phyloP scores from a whole-genome alignment of 768 basidiomycete genomes.

The Amanita jacksonii region DNA sequence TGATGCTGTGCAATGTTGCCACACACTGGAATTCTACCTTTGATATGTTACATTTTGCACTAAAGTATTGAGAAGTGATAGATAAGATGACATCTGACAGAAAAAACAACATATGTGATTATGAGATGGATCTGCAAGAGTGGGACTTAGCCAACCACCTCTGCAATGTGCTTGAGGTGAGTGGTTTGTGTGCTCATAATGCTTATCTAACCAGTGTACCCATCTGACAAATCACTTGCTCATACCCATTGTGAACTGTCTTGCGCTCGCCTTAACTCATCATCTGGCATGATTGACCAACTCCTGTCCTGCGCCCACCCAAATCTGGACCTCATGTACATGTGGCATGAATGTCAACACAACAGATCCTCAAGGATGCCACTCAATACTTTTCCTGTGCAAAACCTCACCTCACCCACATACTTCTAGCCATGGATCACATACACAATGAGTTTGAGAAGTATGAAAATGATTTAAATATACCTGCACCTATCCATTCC shows the following conservation, averaged over 20 bases:
- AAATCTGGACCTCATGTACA: not conserved
- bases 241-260: not conserved
- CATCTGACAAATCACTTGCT: too few species aligned
- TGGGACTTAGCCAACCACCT: slow-evolving; percentile 26
- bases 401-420: slow-evolving; percentile 18
- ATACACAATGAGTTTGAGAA: not conserved
- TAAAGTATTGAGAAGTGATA: slow-evolving; percentile 19
- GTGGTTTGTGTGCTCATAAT: too few species aligned
- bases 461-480: not conserved
- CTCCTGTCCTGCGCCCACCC: not conserved
- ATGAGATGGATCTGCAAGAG: slow-evolving; percentile 18
- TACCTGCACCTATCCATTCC: not conserved
- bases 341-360: not conserved
- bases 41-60: slow-evolving; percentile 25
- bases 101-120: slow-evolving; percentile 15
- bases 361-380: slow-evolving; percentile 25
- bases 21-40: too few species aligned
- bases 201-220: not conserved
- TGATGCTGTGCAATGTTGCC: slow-evolving; percentile 27
- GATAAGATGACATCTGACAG: slow-evolving; percentile 16
- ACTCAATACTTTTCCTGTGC: slow-evolving; percentile 22
- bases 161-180: slow-evolving; percentile 19
- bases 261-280: not conserved
- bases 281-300: not conserved
- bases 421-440: too few species aligned